Conservation (phyloP, 305 asterid species). For the Fraxinus velutina region DNA sequence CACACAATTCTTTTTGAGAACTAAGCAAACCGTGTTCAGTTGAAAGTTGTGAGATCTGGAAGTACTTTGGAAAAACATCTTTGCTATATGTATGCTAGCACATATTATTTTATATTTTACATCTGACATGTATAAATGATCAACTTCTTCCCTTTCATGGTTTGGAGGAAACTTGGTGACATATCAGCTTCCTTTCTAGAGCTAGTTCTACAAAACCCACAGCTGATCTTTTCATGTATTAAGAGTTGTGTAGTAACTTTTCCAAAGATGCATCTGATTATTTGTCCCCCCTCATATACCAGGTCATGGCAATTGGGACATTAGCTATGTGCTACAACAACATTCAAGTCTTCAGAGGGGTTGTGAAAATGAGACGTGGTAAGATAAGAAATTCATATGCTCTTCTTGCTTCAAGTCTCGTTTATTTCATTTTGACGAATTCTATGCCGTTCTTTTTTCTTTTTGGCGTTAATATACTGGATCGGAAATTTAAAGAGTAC, state of each 20-base stretch:
- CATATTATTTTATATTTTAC: background rate
- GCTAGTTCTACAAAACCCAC: background rate
- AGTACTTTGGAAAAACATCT: background rate
- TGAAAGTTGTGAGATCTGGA: background rate
- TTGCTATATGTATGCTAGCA: background rate
- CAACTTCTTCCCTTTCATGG: background rate
- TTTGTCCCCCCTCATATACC: constrained; percentile 11
- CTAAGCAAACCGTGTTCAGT: background rate
- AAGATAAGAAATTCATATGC: constrained; percentile 31
- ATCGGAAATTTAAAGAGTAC: background rate
- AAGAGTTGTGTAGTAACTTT: background rate
- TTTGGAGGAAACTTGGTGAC: background rate
- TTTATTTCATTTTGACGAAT: constrained; percentile 7
- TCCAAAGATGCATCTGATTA: constrained; percentile 24
- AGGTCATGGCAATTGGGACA: constrained; percentile 99
- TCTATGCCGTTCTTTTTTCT: background rate
- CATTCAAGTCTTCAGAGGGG: constrained; percentile 82
- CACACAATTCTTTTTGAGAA: background rate
- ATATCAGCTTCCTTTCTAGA: background rate
- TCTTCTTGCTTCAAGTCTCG: constrained; percentile 6
- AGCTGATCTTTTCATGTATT: constrained; percentile 1
- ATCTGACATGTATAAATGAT: background rate
- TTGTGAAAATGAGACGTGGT: constrained; percentile 98
- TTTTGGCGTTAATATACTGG: background rate
- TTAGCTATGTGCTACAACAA: constrained; percentile 93